These are phyloP conservation scores for Aspergillus eucalypticola DNA, from an alignment of 2,329 filamentous ascomycete genomes.

Conservation along the genomic window DNA sequence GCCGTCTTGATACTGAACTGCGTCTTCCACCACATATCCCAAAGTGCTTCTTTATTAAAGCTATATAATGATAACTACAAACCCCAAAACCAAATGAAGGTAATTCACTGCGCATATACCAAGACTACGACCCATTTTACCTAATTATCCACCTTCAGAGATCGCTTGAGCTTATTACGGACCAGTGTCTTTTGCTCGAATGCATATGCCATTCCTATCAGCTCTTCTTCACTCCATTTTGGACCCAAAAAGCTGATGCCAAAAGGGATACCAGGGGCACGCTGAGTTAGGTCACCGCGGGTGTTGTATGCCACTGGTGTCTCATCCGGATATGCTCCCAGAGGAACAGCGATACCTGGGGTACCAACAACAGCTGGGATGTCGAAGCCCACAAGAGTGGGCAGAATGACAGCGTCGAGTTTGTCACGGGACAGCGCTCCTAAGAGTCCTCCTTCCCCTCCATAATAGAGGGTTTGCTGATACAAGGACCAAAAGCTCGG, in stretches of 20 bases:
- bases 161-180: conserved; percentile 50
- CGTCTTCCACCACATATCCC: no score
- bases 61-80: background rate
- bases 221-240: conserved; percentile 60
- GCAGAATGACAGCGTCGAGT: conserved; percentile 64
- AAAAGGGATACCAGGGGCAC: conserved; percentile 59
- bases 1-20: no score
- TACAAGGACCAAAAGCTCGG: conserved; percentile 60
- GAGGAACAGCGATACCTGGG: conserved; percentile 64
- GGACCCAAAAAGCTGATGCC: conserved; percentile 64
- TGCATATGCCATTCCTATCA: conserved; percentile 68
- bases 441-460: conserved; percentile 60
- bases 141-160: conserved; percentile 42
- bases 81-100: background rate
- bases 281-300: conserved; percentile 54
- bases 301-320: conserved; percentile 43
- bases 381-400: conserved; percentile 51
- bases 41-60: background rate
- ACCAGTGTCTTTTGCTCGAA: conserved; percentile 64
- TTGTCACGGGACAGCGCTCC: conserved; percentile 59
- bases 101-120: background rate
- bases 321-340: conserved; percentile 57
- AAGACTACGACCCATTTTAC: conserved; percentile 41
- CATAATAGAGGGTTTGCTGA: conserved; percentile 55
- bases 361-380: conserved; percentile 59